Percentiles rank a stretch among this genome's conserved stretches.
phyloP scores from a whole-genome alignment of 495 filamentous ascomycete genomes.

The Oidiodendron maius region DNA sequence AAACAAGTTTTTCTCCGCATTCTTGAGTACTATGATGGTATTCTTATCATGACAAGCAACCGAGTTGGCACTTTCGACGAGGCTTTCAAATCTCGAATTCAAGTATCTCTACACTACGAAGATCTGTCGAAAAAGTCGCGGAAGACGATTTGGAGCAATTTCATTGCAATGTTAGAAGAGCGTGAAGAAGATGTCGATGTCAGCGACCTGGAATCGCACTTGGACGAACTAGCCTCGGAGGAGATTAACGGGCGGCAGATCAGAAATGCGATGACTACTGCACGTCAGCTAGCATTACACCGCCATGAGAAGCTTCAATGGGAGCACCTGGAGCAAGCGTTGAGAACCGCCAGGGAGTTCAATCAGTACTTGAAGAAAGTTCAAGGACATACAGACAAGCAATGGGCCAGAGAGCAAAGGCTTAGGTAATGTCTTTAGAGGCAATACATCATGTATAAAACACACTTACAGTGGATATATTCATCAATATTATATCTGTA shows the following conservation, averaged over 20 bases:
- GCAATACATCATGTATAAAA: too few relatives aligned
- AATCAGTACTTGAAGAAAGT: slow-evolving; percentile 19
- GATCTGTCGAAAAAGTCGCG: slow-evolving; percentile 11
- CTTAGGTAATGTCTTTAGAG: background rate
- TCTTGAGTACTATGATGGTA: slow-evolving; percentile 50
- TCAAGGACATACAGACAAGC: slow-evolving; percentile 5
- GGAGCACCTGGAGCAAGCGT: slow-evolving; percentile 14
- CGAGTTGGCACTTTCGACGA: slow-evolving; percentile 43
- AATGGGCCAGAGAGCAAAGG: slow-evolving; percentile 6
- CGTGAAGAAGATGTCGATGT: slow-evolving; percentile 2
- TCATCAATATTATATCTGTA: too few relatives aligned
- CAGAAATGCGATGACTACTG: slow-evolving; percentile 30
- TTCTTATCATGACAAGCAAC: slow-evolving; percentile 50
- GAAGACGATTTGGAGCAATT: slow-evolving; percentile 10
- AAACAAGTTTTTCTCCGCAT: slow-evolving; percentile 46
- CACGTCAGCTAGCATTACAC: slow-evolving; percentile 23
- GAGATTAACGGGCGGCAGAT: slow-evolving; percentile 38
- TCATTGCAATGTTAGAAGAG: slow-evolving; percentile 6
- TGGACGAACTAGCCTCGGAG: slow-evolving; percentile 8
- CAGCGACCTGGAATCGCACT: background rate
- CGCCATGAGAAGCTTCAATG: background rate
- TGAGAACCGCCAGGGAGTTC: slow-evolving; percentile 17
- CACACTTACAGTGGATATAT: too few relatives aligned
- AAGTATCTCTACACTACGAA: slow-evolving; percentile 39
- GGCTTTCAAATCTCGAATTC: slow-evolving; percentile 41